Base-by-base conservation (phyloP, 1,284 basidiomycete species). In the Cryptococcus sp. region DNA sequence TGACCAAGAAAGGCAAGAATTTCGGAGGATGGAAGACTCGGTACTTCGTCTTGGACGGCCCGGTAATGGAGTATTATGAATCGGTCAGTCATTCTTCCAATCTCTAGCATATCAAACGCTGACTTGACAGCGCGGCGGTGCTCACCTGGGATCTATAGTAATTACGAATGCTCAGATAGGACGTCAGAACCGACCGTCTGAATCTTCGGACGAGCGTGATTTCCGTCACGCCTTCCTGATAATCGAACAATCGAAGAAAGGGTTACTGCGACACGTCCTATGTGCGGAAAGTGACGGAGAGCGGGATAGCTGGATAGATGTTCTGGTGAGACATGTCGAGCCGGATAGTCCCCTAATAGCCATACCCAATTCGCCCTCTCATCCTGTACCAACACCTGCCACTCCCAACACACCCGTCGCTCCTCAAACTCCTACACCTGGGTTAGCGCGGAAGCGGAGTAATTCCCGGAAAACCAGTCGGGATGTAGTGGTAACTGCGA, bases 141-240 rank as follows among this genome's bases (percentile, higher is more conserved):
- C 85, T 7, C 89, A 94, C 71, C 81, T 97, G 33, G 93, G 94
- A 47, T 89, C 90, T 8, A 97, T 98, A 66, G 73, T 81, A 55
- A 85, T 97, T 62, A 85, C 86, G 15, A 87, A 87, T 48, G 90
- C 94, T 10, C 91, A 96, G 72, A 97, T 97, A 52, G 86, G 85
- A 15, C 79, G 85, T 50, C 84, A 86, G 67, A 83, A 86, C 67
- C 79, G 66, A 78, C 81, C 62, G 50, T 79, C 74, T 68, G 74
- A 74, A 63, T 73, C 57, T 74, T 82, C 58, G 55, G 90, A 94
- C 57, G 93, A 96, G 67, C 90, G 90, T 68, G 89, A 96, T 61
- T 96, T 95, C 65, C 84, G 93, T 32, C 95, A 98, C 70, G 95
- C 95, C 0, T 98, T 98, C 79, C 83, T 98, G 57, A 91, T 98